Conservation (phyloP, 345 rosid species). For the Camelina neglecta region DNA sequence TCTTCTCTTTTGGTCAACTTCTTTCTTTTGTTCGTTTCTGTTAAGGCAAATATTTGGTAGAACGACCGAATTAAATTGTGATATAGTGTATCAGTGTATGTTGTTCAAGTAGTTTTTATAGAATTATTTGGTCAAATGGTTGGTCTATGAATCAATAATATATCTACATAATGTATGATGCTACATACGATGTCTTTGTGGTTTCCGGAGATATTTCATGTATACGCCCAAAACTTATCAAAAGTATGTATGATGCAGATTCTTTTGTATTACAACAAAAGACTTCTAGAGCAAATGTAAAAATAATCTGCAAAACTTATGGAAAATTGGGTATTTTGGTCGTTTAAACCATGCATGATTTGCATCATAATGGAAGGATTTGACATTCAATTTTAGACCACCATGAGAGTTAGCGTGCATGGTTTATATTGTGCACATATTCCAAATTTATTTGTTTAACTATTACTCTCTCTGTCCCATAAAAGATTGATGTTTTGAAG, state of each 20-base stretch:
- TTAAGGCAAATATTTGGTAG: neutral
- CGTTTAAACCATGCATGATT: too few relatives aligned
- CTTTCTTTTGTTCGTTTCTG: neutral
- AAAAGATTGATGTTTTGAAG: too few relatives aligned
- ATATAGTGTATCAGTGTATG: neutral
- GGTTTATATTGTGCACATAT: too few relatives aligned
- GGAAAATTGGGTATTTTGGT: too few relatives aligned
- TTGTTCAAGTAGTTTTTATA: neutral
- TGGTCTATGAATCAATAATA: neutral
- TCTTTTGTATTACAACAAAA: neutral
- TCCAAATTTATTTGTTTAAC: too few relatives aligned
- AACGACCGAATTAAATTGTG: neutral
- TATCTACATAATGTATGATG: neutral
- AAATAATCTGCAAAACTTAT: too few relatives aligned
- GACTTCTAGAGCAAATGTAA: too few relatives aligned
- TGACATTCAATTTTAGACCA: too few relatives aligned
- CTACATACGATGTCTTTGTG: conserved; percentile 1
- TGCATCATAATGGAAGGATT: too few relatives aligned
- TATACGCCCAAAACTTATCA: neutral
- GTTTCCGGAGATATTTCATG: neutral
- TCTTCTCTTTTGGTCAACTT: neutral
- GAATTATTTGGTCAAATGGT: conserved; percentile 6
- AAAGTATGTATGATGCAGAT: neutral
- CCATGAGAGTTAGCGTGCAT: neutral
- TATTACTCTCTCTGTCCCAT: too few relatives aligned